Percentiles rank a stretch among this genome's conserved stretches.
These are phyloP conservation scores for Backusella circina DNA, from an alignment of 192 early-diverging fungal species.

Conservation along the genomic window DNA sequence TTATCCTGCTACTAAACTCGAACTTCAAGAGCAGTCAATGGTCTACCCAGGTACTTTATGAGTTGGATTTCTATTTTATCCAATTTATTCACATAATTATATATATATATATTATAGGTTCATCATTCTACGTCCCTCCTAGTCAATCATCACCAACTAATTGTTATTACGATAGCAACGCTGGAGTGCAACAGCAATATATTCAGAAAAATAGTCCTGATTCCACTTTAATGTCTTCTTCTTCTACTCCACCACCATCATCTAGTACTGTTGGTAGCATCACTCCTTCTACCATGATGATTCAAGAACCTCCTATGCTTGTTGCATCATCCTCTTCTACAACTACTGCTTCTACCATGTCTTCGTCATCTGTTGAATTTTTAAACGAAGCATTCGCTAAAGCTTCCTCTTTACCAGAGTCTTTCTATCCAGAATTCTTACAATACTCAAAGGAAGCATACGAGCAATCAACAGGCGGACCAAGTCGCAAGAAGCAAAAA, in stretches of 20 bases:
- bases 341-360: slow-evolving; percentile 21
- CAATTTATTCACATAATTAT: background rate
- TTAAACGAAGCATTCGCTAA: slow-evolving; percentile 32
- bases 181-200: background rate
- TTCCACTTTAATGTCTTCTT: slow-evolving; percentile 13
- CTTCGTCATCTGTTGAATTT: slow-evolving; percentile 28
- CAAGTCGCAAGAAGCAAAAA: slow-evolving; percentile 16
- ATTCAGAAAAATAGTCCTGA: slow-evolving; percentile 1
- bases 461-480: slow-evolving; percentile 27
- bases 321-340: slow-evolving; percentile 28
- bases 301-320: slow-evolving; percentile 19
- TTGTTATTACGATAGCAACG: slow-evolving; percentile 10
- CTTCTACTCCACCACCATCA: slow-evolving; percentile 9
- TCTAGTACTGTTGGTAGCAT: background rate
- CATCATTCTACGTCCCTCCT: slow-evolving; percentile 13
- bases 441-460: slow-evolving; percentile 35
- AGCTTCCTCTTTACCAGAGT: slow-evolving; percentile 31
- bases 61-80: background rate
- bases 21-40: slow-evolving; percentile 13
- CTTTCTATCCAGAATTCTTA: slow-evolving; percentile 33
- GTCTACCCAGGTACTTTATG: slow-evolving; percentile 9
- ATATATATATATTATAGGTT: slow-evolving; percentile 1
- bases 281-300: slow-evolving; percentile 18
- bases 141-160: slow-evolving; percentile 11
- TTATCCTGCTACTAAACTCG: background rate